Base-by-base conservation (phyloP, 495 filamentous ascomycete genomes). In the Cercophora samala region DNA sequence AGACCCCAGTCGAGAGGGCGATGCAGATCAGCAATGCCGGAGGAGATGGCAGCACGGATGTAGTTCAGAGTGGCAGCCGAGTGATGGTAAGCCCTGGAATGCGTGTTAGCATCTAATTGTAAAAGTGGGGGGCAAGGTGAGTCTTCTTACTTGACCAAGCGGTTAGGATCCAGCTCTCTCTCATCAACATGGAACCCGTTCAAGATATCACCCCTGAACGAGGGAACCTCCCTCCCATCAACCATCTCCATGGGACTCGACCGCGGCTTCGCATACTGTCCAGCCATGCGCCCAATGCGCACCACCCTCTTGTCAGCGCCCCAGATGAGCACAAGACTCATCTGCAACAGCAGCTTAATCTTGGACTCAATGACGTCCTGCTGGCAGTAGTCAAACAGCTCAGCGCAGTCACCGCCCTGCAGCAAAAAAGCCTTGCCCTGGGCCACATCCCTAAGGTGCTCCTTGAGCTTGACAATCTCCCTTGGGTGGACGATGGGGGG, bases 301-400 rank as follows among this genome's bases (percentile, higher is more conserved):
- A 99, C 92, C 24, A 99, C 93, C 25, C 92, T 92, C 78, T 96
- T 97, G 79, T 97, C 91, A 64, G 81, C 80, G 77, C 89, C 93
- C 88, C 91, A 96, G 76, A 96, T 90, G 63, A 98, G 83, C 18
- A 97, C 91, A 68, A 98, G 79, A 71, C 90, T 93, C 93, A 98
- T 97, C 81, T 98, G 94, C 51, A 98, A 83, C 17, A 97, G 84
- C 13, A 98, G 87, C 78, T 98, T 98, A 78, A 97, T 92, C 82
- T 97, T 98, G 29, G 92, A 89, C 74, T 97, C 91, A 69, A 99
- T 97, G 70, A 90, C 90, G 42, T 85, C 82, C 73, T 92, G 89
- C 72, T 92, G 88, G 77, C 95, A 99, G 84, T 99, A 99, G 78
- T 94, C 91, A 72, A 99, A 99, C 5, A 99, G 83, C 81, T 99